A percentile compares a stretch with the other conserved stretches of the same genome.
Conservation (phyloP, 1,284 basidiomycete species). For the Microbotryum scabiosae region DNA sequence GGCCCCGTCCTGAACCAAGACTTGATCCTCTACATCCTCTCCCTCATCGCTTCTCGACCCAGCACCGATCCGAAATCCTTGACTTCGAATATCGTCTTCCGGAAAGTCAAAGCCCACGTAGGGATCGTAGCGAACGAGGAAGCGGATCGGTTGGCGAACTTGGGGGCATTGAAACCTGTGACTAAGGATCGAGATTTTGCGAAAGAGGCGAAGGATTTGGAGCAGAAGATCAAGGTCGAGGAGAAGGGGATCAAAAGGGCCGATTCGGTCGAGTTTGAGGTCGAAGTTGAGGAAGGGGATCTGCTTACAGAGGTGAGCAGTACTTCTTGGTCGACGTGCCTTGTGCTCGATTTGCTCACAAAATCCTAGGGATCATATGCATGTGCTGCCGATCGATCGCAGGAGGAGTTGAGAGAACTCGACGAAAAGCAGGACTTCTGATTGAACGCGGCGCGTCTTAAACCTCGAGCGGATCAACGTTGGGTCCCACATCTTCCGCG, state of each 20-base stretch:
- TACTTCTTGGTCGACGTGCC: no score
- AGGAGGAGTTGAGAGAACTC: slow-evolving; percentile 15
- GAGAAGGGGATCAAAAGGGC: background rate
- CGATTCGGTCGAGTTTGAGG: slow-evolving; percentile 9
- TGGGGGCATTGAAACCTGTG: slow-evolving; percentile 45
- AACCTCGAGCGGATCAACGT: no score
- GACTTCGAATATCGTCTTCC: slow-evolving; percentile 46
- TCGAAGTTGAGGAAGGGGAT: slow-evolving; percentile 8
- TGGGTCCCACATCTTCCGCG: slow-evolving; percentile 37
- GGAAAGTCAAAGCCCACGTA: slow-evolving; percentile 62
- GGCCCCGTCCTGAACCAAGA: slow-evolving; percentile 55
- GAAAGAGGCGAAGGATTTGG: slow-evolving; percentile 8
- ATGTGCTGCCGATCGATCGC: slow-evolving; percentile 1
- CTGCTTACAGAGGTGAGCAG: background rate
- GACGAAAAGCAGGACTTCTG: slow-evolving; percentile 12
- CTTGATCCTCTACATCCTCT: slow-evolving; percentile 56
- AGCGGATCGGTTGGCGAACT: slow-evolving; percentile 60
- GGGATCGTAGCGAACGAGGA: slow-evolving; percentile 67
- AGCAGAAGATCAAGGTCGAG: slow-evolving; percentile 1
- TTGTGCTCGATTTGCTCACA: background rate
- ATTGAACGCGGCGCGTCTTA: background rate
- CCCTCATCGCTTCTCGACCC: slow-evolving; percentile 50
- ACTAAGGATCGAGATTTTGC: slow-evolving; percentile 49
- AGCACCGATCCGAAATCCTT: slow-evolving; percentile 2
- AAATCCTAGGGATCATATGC: background rate